phyloP scores from a whole-genome alignment of 345 rosid genomes.

The Rhizophora mangle region DNA sequence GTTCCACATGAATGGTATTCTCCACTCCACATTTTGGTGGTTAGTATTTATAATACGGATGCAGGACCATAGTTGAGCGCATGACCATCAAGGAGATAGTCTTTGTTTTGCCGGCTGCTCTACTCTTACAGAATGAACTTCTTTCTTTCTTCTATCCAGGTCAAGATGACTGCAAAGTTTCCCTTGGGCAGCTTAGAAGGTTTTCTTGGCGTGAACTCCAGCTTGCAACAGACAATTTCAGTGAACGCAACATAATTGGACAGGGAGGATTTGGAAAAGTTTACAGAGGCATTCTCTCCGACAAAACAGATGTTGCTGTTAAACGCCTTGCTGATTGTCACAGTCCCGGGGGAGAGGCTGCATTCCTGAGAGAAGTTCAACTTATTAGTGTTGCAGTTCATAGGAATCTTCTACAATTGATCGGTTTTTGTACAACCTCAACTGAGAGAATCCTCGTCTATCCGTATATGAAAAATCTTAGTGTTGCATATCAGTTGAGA shows the following conservation, averaged over 20 bases:
- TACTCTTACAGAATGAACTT: neutral
- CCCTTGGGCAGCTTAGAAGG: slow-evolving; percentile 65
- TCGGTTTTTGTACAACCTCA: slow-evolving; percentile 73
- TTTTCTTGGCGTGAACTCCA: slow-evolving; percentile 79
- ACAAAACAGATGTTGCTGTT: slow-evolving; percentile 70
- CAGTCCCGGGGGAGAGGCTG: slow-evolving; percentile 85
- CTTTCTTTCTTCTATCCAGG: slow-evolving; percentile 33
- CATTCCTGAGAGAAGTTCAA: slow-evolving; percentile 76
- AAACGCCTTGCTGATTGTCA: slow-evolving; percentile 73
- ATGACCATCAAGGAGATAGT: neutral
- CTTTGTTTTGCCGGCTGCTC: neutral
- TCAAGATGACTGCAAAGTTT: slow-evolving; percentile 64
- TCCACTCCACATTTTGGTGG: neutral
- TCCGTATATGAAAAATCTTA: slow-evolving; percentile 87
- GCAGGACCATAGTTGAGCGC: neutral
- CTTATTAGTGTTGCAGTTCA: slow-evolving; percentile 86
- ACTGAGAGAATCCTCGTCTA: slow-evolving; percentile 84
- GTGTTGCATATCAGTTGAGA: slow-evolving; percentile 75
- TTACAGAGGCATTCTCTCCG: slow-evolving; percentile 77
- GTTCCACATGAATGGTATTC: neutral
- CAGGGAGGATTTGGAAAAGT: slow-evolving; percentile 97
- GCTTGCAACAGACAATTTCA: slow-evolving; percentile 79
- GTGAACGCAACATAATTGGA: slow-evolving; percentile 70
- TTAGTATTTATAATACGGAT: too few relatives aligned
- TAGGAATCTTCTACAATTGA: slow-evolving; percentile 69